Conservation (phyloP, 306 rosid species). For the Bauhinia variegata region DNA sequence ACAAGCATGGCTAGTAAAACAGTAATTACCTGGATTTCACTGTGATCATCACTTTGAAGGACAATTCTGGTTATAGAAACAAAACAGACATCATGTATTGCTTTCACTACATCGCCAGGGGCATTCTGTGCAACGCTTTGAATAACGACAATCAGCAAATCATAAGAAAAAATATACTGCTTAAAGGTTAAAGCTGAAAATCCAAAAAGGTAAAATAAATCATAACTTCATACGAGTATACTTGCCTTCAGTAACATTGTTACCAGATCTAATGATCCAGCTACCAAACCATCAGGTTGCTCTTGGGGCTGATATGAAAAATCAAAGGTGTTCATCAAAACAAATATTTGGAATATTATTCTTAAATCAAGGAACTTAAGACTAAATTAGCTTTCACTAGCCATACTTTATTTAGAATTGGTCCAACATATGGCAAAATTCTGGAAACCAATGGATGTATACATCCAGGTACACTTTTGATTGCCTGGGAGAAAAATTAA, state of each 20-base stretch:
- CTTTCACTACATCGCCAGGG: conserved; percentile 74
- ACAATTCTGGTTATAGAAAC: conserved; percentile 59
- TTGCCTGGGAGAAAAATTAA: conserved; percentile 58
- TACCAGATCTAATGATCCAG: conserved; percentile 88
- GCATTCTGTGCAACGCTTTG: conserved; percentile 74
- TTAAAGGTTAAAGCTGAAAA: conserved; percentile 26
- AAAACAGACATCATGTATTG: conserved; percentile 77
- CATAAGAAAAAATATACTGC: conserved; percentile 20
- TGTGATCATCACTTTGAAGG: conserved; percentile 83
- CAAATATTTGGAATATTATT: not conserved
- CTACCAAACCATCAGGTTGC: conserved; percentile 86
- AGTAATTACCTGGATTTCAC: conserved; percentile 89
- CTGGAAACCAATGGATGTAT: conserved; percentile 77
- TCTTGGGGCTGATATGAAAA: conserved; percentile 68
- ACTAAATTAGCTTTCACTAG: conserved; percentile 29
- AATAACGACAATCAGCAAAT: conserved; percentile 46
- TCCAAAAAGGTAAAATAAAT: conserved; percentile 1
- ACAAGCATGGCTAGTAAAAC: conserved; percentile 1
- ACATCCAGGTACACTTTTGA: conserved; percentile 82
- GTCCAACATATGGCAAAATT: conserved; percentile 70
- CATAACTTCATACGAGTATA: conserved; percentile 35
- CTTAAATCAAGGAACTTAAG: conserved; percentile 17
- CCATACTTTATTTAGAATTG: conserved; percentile 72
- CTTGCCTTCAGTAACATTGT: conserved; percentile 96
- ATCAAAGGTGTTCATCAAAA: conserved; percentile 40